phyloP scores from a whole-genome alignment of 345 rosid species.

The Populus davidiana region DNA sequence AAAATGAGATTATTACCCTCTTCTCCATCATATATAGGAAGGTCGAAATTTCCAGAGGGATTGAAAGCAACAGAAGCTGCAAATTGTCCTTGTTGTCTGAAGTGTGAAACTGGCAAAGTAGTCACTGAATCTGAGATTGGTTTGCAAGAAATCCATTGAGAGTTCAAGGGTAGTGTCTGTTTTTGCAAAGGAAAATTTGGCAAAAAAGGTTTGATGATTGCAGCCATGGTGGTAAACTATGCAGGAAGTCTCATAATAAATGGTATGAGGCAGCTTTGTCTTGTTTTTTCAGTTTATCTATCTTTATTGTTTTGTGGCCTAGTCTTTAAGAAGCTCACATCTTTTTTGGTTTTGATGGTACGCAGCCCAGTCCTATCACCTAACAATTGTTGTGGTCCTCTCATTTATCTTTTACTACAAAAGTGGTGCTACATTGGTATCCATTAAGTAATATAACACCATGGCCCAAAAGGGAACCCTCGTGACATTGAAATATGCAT shows the following conservation, averaged over 20 bases:
- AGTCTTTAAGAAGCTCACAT: neutral
- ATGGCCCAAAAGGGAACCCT: too few relatives aligned
- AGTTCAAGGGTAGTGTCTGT: constrained; percentile 8
- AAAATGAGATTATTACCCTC: constrained; percentile 35
- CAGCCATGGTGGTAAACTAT: constrained; percentile 29
- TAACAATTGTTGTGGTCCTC: neutral
- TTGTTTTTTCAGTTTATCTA: neutral
- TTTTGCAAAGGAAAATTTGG: constrained; percentile 33
- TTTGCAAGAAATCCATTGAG: constrained; percentile 35
- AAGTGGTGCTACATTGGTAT: too few relatives aligned
- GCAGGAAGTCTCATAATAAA: neutral
- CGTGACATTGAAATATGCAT: too few relatives aligned
- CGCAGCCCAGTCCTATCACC: neutral
- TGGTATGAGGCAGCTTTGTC: constrained; percentile 2
- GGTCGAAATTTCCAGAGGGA: constrained; percentile 80
- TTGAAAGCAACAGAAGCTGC: constrained; percentile 69
- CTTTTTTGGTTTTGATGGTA: neutral
- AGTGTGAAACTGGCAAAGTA: neutral
- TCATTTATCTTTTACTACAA: neutral
- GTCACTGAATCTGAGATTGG: constrained; percentile 27
- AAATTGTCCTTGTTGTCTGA: constrained; percentile 29
- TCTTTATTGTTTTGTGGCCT: neutral
- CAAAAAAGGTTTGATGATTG: constrained; percentile 31
- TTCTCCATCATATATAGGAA: constrained; percentile 47
- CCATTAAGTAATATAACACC: too few relatives aligned